Evolutionary conservation across 2,329 filamentous ascomycete species (phyloP), one percentile per base, ranked within the genome.

Genomic region (Lecanicillium sp.): DNA sequence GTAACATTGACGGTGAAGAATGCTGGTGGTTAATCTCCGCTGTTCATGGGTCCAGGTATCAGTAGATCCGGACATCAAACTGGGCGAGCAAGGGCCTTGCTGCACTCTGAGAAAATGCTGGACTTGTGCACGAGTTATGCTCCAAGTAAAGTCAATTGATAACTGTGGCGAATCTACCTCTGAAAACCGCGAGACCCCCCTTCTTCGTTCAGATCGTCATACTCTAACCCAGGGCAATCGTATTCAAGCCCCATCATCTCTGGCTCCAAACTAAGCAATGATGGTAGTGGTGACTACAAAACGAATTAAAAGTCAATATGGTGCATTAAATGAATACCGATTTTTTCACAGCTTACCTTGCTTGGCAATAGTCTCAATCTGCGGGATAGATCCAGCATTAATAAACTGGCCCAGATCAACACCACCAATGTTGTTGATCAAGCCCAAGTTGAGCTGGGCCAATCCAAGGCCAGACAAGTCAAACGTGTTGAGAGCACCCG

Each of bases 351-450:
- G 44, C 49, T 40, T 39, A 54, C 51, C 42, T 45, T 51, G 39
- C 37, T 50, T 42, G 9, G 50, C 54, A 36, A 59, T 51, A 29
- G 48, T 39, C 4, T 44, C 45, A 33, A 59, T 54, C 48, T 59
- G 53, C 10, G 51, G 53, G 12, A 49, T 25, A 33, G 55, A 19
- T 5, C 42, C 45, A 15, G 44, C 44, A 22, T 56, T 52, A 19
- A 61, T 48, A 43, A 61, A 55, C 43, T 53, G 47, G 17, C 44
- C 49, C 15, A 60, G 41, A 39, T 58, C 50, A 17, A 60, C 39
- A 8, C 44, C 42, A 10, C 47, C 47, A 33, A 60, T 42, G 12
- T 42, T 45, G 30, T 50, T 44, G 28, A 59, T 53, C 30, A 59
- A 48, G 3, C 54, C 57, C 20, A 59, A 47, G 43, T 58, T 48